Evolutionary conservation across 306 rosid genomes (phyloP), one percentile per base, ranked within the genome.

Genomic region (Astragalus glycyphyllos): DNA sequence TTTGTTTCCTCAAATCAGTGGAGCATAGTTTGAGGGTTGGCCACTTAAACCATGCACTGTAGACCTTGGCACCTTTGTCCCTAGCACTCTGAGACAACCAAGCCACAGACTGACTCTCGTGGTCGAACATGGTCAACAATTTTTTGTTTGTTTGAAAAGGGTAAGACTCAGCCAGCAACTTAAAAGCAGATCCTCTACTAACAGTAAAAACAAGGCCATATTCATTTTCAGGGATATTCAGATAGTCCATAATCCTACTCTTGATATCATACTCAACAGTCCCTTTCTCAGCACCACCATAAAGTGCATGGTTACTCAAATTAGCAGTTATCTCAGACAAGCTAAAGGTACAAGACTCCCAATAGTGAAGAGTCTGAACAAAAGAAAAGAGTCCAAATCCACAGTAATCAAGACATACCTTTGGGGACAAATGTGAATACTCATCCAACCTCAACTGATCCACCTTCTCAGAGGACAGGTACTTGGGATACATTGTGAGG

Each of bases 341-440:
- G 75, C 98, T 93, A 87, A 93, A 93, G 3, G 98, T 93, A 67
- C 87, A 90, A 13, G 98, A 93, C 65, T 93, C 98, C 98, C 97
- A 90, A 54, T 90, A 84, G 13, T 93, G 98, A 74, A 90, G 78
- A 9, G 98, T 90, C 88, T 93, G 98, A 73, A 88, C 84, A 62
- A 83, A 87, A 65, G 98, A 93, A 71, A 93, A 93, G 41, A 93
- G 90, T 11, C 98, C 98, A 70, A 90, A 93, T 53, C 98, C 98
- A 82, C 98, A 93, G 77, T 93, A 93, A 77, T 93, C 98, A 66
- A 93, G 98, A 90, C 97, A 90, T 85, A 90, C 98, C 98, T 90
- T 93, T 0, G 92, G 91, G 0, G 86, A 79, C 61, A 90, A 83
- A 81, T 93, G 90, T 1, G 89, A 78, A 79, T 93, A 93, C 56